Base-by-base conservation (phyloP, 768 basidiomycete genomes). In the Leccinum olivaceopallidum region DNA sequence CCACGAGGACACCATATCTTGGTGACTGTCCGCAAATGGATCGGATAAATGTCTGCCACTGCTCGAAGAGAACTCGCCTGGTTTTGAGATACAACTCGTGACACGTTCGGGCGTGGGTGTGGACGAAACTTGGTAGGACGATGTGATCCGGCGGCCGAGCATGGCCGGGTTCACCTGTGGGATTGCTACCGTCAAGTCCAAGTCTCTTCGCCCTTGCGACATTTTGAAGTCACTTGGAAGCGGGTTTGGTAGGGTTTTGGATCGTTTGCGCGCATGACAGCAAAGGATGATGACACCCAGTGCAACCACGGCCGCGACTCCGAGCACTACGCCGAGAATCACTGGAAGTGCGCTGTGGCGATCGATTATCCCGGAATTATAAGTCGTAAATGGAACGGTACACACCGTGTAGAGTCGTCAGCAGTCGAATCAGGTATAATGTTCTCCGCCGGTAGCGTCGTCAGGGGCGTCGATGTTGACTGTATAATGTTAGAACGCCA, bases 21-120 rank as follows among this genome's bases (percentile, higher is more conserved):
- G 53, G 36, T 47, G 44, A 47, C 53, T 51, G 51, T 68, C 59
- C 39, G 53, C 56, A 58, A 71, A 71, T 48, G 62, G 66, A 62
- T 68, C 36, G 47, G 62, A 67, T n/a, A 30, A 39, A 42, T 47
- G 57, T 37, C 37, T 52, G 5, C 57, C 18, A 16, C 62, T 66
- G 24, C 47, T 64, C 32, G 63, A 54, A 53, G 57, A 56, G 24
- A 59, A 65, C 52, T 63, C 50, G 26, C 57, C 63, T 48, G 49
- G 26, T 28, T 37, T 49, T 8, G 58, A 61, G 42, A 51, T n/a
- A 26, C 4, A 52, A 7, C 28, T 32, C 30, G 54, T 26, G n/a
- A 49, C 12, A 18, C 56, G 55, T 32, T 54, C 51, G 5, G 48
- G 47, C 12, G 20, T 26, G 52, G 34, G 28, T 18, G 44, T 42